phyloP scores from a whole-genome alignment of 1,139 yeast genomes.

The Magnusiomyces suaveolens region DNA sequence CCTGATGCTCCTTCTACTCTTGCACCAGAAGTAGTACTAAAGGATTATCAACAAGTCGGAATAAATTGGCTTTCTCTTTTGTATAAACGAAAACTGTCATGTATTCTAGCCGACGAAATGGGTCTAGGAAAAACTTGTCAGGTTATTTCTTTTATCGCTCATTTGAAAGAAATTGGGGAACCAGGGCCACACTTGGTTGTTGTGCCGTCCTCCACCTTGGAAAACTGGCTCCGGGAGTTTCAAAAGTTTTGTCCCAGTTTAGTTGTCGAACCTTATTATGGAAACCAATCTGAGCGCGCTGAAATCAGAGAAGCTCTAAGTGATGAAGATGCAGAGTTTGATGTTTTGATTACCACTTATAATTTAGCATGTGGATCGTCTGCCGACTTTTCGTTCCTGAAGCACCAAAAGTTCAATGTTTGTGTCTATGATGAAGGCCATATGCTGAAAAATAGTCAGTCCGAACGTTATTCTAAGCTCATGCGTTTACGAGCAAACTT shows the following conservation, averaged over 20 bases:
- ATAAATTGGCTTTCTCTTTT: constrained; percentile 82
- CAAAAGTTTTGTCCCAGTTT: constrained; percentile 74
- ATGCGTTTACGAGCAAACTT: constrained; percentile 77
- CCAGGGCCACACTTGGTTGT: constrained; percentile 69
- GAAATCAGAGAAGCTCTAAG: constrained; percentile 52
- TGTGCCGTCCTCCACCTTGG: constrained; percentile 93
- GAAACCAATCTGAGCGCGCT: constrained; percentile 73
- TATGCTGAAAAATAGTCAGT: constrained; percentile 78
- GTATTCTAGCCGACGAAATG: constrained; percentile 97
- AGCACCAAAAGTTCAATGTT: constrained; percentile 66
- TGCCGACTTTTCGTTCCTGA: constrained; percentile 69
- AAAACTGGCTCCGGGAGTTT: constrained; percentile 95
- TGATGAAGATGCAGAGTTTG: constrained; percentile 51
- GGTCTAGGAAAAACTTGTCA: constrained; percentile 96
- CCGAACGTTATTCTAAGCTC: constrained; percentile 77
- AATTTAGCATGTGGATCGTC: constrained; percentile 83
- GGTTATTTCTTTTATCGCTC: constrained; percentile 86
- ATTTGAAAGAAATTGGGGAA: constrained; percentile 53
- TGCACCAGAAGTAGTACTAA: constrained; percentile 55
- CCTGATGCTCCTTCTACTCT: constrained; percentile 61
- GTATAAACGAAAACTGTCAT: constrained; percentile 68
- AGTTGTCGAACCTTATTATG: constrained; percentile 86
- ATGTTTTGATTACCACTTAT: constrained; percentile 90
- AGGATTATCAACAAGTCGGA: constrained; percentile 91
- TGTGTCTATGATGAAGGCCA: constrained; percentile 97